These are phyloP conservation scores for Arthrobotrys entomopaga DNA, from an alignment of 2,329 filamentous ascomycete species.

Conservation along the genomic window DNA sequence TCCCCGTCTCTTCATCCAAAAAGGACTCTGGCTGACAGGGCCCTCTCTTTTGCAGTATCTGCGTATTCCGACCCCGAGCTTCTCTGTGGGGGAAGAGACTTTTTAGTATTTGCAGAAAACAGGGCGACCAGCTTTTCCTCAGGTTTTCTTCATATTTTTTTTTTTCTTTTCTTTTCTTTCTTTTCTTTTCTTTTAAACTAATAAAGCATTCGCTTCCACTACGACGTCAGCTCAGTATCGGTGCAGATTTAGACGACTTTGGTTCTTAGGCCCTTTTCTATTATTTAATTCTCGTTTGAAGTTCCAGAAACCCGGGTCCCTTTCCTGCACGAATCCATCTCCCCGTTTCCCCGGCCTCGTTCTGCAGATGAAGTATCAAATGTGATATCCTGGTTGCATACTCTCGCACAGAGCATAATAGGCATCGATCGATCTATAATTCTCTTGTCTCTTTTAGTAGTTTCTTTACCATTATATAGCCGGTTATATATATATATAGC, in stretches of 20 bases:
- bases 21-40: slow-evolving; percentile 28
- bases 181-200: neutral
- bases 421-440: slow-evolving; percentile 3
- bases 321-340: slow-evolving; percentile 33
- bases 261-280: neutral
- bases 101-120: slow-evolving; percentile 4
- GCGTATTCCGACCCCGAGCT: slow-evolving; percentile 2
- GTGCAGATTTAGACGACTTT: neutral
- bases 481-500: neutral
- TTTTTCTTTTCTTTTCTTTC: slow-evolving; percentile 10
- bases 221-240: slow-evolving; percentile 23
- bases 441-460: too few species aligned
- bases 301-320: slow-evolving; percentile 51
- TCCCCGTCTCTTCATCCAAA: slow-evolving; percentile 19
- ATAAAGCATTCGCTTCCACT: neutral
- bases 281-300: neutral
- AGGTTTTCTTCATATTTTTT: slow-evolving; percentile 1
- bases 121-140: neutral
- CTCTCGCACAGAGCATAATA: neutral
- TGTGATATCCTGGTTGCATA: slow-evolving; percentile 36
- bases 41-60: slow-evolving; percentile 4
- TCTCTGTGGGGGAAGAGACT: slow-evolving; percentile 1
- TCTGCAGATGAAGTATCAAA: slow-evolving; percentile 23
- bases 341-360: slow-evolving; percentile 33
- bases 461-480: too few species aligned